Base-by-base conservation (phyloP, 2,329 filamentous ascomycete species). In the Alternaria sp. region DNA sequence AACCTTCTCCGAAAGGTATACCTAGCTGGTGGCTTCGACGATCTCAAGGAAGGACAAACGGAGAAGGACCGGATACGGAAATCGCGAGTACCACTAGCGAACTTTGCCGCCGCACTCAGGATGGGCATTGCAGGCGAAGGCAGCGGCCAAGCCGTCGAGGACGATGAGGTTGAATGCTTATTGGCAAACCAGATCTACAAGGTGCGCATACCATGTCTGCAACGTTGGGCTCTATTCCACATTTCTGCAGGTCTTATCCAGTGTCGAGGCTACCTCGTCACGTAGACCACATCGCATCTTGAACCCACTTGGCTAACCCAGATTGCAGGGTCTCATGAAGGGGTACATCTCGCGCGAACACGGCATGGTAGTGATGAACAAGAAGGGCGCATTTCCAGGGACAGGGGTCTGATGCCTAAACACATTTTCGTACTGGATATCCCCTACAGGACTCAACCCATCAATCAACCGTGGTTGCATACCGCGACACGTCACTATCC, bases 151-250 rank as follows among this genome's bases (percentile, higher is more conserved):
- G 81, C 84, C 34, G 83, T 96, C 34, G 95, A 97, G 70, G 85
- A 87, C 32, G 96, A 99, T 75, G 95, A 99, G 79, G 94, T 98
- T 4, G 96, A 99, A 79, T 99, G 95, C 78, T 81, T 97, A 70
- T 76, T 99, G 72, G 93, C 95, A 28, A 98, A 97, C 76, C 92
- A 97, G 87, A 97, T 99, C 63, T 99, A 98, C 84, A 99, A 98
- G 88, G 94, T 96, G 80, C 62, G 83, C 80, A 18, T 24, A 44
- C 46, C 52, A 30, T 49, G 51, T 1, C 43, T 36, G 42, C 53
- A 36, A 28, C 24, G 14, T 44, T 32, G 51, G 51, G 43, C 49
- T 36, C 20, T 42, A 41, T 5, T 41, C 38, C 38, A 11, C 38
- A 41, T 20, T 16, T 24, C 46, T 43, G 22, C 24, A 36, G 36